phyloP scores from a whole-genome alignment of 2,329 filamentous ascomycete genomes.

The Fusarium denticulatum region DNA sequence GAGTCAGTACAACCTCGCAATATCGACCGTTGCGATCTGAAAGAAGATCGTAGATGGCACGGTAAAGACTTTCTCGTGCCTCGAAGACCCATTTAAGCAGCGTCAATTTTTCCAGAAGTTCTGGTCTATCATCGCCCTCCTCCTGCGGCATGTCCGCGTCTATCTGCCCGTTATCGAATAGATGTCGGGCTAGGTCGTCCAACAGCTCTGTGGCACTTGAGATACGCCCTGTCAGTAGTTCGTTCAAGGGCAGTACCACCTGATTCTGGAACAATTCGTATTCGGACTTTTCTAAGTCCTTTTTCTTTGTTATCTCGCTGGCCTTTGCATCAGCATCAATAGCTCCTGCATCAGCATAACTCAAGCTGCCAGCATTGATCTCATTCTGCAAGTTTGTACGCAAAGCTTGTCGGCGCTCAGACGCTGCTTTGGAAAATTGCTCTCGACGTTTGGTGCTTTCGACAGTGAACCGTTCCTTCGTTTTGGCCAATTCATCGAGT shows the following conservation, averaged over 20 bases:
- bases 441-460: constrained; percentile 68
- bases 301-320: constrained; percentile 75
- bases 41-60: constrained; percentile 85
- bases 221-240: constrained; percentile 80
- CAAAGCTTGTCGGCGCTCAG: constrained; percentile 70
- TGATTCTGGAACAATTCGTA: constrained; percentile 86
- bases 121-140: constrained; percentile 93
- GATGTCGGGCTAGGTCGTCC: constrained; percentile 74
- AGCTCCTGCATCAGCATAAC: constrained; percentile 82
- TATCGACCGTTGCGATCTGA: constrained; percentile 88
- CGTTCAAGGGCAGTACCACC: constrained; percentile 86
- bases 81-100: constrained; percentile 98
- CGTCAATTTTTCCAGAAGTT: constrained; percentile 92
- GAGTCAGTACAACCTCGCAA: constrained; percentile 81
- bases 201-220: constrained; percentile 80
- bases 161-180: constrained; percentile 73
- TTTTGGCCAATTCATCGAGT: constrained; percentile 74
- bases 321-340: constrained; percentile 80
- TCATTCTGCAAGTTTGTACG: constrained; percentile 80
- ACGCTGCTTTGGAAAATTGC: constrained; percentile 60
- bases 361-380: constrained; percentile 80
- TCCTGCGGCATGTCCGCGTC: constrained; percentile 87
- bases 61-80: constrained; percentile 86
- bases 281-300: constrained; percentile 78
- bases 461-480: constrained; percentile 69